Percentiles rank a stretch among this genome's conserved stretches.
phyloP scores from a whole-genome alignment of 2,329 filamentous ascomycete genomes.

The Neonectria sp. region DNA sequence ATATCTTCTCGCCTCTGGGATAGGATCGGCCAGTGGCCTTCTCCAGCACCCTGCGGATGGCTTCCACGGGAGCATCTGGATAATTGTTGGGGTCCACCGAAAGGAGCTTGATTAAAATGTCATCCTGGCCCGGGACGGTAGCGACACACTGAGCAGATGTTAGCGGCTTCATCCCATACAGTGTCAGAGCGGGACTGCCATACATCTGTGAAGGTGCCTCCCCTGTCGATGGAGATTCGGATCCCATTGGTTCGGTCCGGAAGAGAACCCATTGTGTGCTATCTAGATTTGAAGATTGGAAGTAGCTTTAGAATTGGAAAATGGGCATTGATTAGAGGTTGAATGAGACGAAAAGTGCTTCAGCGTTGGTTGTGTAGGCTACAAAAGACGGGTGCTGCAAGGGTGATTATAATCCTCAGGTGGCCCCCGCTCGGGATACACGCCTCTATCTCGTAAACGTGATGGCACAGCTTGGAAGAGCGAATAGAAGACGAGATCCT shows the following conservation, averaged over 20 bases:
- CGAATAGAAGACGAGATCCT: neutral
- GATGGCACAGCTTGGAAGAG: neutral
- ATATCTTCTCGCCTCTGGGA: slow-evolving; percentile 80
- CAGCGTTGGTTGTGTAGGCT: neutral
- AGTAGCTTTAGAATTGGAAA: too few relatives aligned
- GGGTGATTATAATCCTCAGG: slow-evolving; percentile 4
- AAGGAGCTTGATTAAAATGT: slow-evolving; percentile 87
- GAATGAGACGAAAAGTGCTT: neutral
- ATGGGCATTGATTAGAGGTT: neutral
- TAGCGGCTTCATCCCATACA: neutral
- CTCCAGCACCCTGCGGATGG: slow-evolving; percentile 87
- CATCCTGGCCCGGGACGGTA: slow-evolving; percentile 78
- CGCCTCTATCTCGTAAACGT: neutral
- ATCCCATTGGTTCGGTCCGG: slow-evolving; percentile 65
- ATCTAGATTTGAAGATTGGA: neutral
- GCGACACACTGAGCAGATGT: slow-evolving; percentile 74
- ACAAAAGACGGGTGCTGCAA: neutral
- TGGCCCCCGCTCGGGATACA: neutral
- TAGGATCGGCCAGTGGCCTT: slow-evolving; percentile 81
- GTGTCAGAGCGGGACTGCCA: neutral
- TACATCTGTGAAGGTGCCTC: slow-evolving; percentile 87
- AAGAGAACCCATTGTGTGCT: slow-evolving; percentile 27
- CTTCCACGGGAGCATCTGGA: slow-evolving; percentile 88
- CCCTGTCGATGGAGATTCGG: slow-evolving; percentile 82
- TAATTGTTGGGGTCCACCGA: slow-evolving; percentile 93